phyloP scores from a whole-genome alignment of 139 green algal species.

The Ostreobium quekettii region DNA sequence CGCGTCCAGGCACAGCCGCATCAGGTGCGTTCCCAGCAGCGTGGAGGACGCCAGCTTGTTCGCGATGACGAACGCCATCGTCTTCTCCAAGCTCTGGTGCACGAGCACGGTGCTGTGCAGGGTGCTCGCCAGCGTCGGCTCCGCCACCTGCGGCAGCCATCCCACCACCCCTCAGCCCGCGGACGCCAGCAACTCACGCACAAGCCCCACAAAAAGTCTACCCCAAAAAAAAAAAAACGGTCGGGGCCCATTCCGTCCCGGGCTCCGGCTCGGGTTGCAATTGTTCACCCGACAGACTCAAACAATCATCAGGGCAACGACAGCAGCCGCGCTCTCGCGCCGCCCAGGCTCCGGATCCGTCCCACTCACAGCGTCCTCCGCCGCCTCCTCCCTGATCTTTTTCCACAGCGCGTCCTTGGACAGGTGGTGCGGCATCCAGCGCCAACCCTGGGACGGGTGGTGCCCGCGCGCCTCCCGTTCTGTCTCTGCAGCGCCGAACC shows the following conservation, averaged over 20 bases:
- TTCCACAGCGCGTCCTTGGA: constrained; percentile 50
- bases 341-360: too few species aligned
- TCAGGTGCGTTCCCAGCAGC: constrained; percentile 85
- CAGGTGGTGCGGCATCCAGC: constrained; percentile 36
- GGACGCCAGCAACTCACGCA: too few species aligned
- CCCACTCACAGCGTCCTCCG: constrained; percentile 34
- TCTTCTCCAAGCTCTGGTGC: constrained; percentile 65
- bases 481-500: too few species aligned
- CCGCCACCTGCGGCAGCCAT: constrained; percentile 49
- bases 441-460: constrained; percentile 49
- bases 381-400: constrained; percentile 47
- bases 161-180: too few species aligned
- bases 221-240: too few species aligned
- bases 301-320: too few species aligned
- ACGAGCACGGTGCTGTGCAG: constrained; percentile 84
- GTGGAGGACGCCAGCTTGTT: constrained; percentile 86
- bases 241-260: too few species aligned
- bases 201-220: too few species aligned
- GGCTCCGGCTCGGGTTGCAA: too few species aligned
- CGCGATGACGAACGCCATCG: constrained; percentile 84
- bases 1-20: constrained; percentile 53
- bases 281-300: too few species aligned
- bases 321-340: too few species aligned
- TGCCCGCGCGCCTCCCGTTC: too few species aligned
- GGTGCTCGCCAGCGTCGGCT: constrained; percentile 79